These are phyloP conservation scores for Fusarium brevicatenulatum DNA, from an alignment of 2,329 filamentous ascomycete genomes.

Conservation along the genomic window DNA sequence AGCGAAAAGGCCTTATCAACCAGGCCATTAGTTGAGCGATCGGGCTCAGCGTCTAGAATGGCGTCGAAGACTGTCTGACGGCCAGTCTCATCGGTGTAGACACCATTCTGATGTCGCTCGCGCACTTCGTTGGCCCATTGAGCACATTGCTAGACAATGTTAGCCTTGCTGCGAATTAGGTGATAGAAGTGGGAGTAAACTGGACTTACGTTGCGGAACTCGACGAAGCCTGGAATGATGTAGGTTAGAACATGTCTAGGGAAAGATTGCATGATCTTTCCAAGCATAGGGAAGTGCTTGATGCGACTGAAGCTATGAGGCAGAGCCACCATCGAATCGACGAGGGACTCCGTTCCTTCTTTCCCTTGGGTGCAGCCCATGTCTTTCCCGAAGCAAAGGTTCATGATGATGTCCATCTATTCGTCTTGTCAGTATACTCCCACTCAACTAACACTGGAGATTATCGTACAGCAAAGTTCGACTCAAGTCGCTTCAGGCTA, in stretches of 20 bases:
- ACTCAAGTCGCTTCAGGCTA: not conserved
- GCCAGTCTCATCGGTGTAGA: not conserved
- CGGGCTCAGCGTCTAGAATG: not conserved
- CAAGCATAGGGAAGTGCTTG: not conserved
- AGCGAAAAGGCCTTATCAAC: not conserved
- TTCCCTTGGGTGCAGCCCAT: not conserved
- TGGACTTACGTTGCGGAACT: not conserved
- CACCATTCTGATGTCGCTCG: not conserved
- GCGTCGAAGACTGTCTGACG: not conserved
- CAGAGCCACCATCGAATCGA: not conserved
- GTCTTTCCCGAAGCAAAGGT: not conserved
- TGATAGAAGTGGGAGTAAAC: fast-evolving
- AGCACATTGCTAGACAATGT: not conserved
- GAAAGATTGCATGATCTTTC: not conserved
- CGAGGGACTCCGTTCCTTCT: not conserved
- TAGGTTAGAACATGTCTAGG: not conserved
- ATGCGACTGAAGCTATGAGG: not conserved
- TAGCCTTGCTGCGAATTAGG: not conserved
- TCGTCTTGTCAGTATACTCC: not conserved
- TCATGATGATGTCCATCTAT: not conserved
- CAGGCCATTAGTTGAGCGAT: not conserved
- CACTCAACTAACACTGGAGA: too few relatives aligned
- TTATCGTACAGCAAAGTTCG: not conserved
- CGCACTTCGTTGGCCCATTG: not conserved
- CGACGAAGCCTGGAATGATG: not conserved